Percentiles rank a stretch among this genome's conserved stretches.
Evolutionary conservation across 2,329 filamentous ascomycete genomes (phyloP).

Genomic region (Laburnicola sp.): DNA sequence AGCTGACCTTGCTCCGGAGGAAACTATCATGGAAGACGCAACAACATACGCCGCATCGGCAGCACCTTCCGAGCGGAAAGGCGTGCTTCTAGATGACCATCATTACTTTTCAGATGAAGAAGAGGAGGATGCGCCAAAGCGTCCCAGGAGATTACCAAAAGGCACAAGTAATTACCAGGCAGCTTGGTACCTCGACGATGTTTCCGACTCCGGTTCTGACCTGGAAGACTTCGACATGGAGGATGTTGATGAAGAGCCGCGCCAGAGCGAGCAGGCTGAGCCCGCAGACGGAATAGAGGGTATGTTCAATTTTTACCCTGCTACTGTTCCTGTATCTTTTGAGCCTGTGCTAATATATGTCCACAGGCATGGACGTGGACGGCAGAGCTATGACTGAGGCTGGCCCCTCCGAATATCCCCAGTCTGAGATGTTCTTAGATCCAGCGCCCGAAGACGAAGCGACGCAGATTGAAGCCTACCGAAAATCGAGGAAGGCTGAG

Average conservation of each 20-base stretch:
- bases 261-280: constrained; percentile 57
- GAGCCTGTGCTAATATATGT: too few relatives aligned
- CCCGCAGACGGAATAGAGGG: constrained; percentile 83
- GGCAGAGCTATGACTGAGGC: constrained; percentile 69
- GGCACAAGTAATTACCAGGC: constrained; percentile 94
- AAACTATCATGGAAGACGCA: constrained; percentile 74
- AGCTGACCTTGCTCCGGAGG: constrained; percentile 82
- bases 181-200: constrained; percentile 85
- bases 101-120: constrained; percentile 97
- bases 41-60: constrained; percentile 53
- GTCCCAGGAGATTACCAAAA: constrained; percentile 77
- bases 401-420: constrained; percentile 84
- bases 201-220: constrained; percentile 85
- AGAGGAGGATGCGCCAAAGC: constrained; percentile 58
- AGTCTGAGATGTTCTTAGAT: constrained; percentile 89
- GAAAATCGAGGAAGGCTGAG: constrained; percentile 75
- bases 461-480: constrained; percentile 78
- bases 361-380: constrained; percentile 49
- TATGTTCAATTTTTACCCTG: too few relatives aligned
- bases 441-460: constrained; percentile 80
- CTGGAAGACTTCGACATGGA: constrained; percentile 66
- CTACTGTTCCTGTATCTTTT: too few relatives aligned
- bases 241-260: constrained; percentile 55
- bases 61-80: constrained; percentile 63
- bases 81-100: constrained; percentile 92